These are phyloP conservation scores for Lizonia empirigonia DNA, from an alignment of 2,329 filamentous ascomycete genomes.

Conservation along the genomic window DNA sequence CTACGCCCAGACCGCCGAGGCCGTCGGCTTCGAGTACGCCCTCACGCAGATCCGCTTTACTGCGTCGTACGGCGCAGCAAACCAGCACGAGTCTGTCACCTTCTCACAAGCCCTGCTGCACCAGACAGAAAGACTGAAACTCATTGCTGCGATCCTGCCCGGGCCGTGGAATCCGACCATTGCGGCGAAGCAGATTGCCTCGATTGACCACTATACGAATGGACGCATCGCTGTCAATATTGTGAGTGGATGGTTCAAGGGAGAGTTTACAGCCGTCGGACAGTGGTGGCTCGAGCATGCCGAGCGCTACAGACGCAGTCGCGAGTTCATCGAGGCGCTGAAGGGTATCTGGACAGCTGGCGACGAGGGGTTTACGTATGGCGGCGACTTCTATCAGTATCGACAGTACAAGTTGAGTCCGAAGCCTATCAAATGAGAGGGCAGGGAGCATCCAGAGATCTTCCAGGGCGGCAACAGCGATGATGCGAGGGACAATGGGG, in stretches of 20 bases:
- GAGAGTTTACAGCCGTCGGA: constrained; percentile 58
- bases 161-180: constrained; percentile 48
- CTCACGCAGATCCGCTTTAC: constrained; percentile 61
- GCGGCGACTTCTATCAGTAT: constrained; percentile 61
- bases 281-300: constrained; percentile 63
- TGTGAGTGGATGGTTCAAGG: constrained; percentile 61
- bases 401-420: constrained; percentile 57
- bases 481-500: constrained; percentile 58
- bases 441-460: constrained; percentile 56
- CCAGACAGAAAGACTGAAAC: constrained; percentile 55
- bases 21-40: constrained; percentile 58
- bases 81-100: constrained; percentile 60
- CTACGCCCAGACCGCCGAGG: constrained; percentile 58
- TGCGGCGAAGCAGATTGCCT: constrained; percentile 60
- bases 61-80: constrained; percentile 55
- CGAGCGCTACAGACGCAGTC: constrained; percentile 57
- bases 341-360: constrained; percentile 58
- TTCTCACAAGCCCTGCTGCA: constrained; percentile 58
- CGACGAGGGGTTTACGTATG: constrained; percentile 56
- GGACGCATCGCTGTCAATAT: constrained; percentile 60
- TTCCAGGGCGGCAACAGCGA: constrained; percentile 61
- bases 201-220: constrained; percentile 59
- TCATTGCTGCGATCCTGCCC: constrained; percentile 59
- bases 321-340: constrained; percentile 59
- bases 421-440: constrained; percentile 51